Conservation (phyloP, 2,329 filamentous ascomycete species). For the Xylariaceae sp. region DNA sequence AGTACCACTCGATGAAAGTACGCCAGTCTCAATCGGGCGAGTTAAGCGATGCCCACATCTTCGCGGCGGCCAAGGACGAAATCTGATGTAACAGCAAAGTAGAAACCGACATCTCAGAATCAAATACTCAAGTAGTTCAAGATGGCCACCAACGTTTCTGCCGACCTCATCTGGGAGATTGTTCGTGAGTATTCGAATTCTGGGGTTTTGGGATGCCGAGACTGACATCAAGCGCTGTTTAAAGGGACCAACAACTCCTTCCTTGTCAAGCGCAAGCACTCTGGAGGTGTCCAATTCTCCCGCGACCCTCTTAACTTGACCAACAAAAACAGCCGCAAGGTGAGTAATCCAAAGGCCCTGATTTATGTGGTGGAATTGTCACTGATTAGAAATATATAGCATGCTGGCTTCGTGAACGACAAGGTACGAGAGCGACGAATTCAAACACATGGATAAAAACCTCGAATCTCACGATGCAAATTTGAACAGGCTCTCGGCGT, state of each 20-base stretch:
- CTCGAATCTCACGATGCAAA: slow-evolving; percentile 12
- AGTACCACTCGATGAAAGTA: too few relatives aligned
- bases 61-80: slow-evolving; percentile 22
- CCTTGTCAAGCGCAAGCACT: slow-evolving; percentile 82
- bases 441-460: background rate
- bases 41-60: slow-evolving; percentile 33
- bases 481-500: slow-evolving; percentile 73
- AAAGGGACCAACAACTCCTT: slow-evolving; percentile 82
- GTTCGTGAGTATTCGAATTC: slow-evolving; percentile 65
- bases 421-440: slow-evolving; percentile 59
- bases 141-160: slow-evolving; percentile 70
- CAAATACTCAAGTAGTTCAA: slow-evolving; percentile 39
- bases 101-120: slow-evolving; percentile 13
- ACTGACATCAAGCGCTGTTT: slow-evolving; percentile 20
- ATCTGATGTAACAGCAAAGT: slow-evolving; percentile 21
- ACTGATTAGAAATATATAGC: slow-evolving; percentile 53
- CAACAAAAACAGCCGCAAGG: slow-evolving; percentile 91
- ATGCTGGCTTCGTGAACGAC: slow-evolving; percentile 89
- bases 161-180: slow-evolving; percentile 92
- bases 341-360: slow-evolving; percentile 32
- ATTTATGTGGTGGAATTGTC: slow-evolving; percentile 2
- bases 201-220: slow-evolving; percentile 3
- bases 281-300: slow-evolving; percentile 84
- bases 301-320: slow-evolving; percentile 89
- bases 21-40: slow-evolving; percentile 26